Evolutionary conservation across 306 rosid species (phyloP).

Genomic region (Trifolium subterraneum): DNA sequence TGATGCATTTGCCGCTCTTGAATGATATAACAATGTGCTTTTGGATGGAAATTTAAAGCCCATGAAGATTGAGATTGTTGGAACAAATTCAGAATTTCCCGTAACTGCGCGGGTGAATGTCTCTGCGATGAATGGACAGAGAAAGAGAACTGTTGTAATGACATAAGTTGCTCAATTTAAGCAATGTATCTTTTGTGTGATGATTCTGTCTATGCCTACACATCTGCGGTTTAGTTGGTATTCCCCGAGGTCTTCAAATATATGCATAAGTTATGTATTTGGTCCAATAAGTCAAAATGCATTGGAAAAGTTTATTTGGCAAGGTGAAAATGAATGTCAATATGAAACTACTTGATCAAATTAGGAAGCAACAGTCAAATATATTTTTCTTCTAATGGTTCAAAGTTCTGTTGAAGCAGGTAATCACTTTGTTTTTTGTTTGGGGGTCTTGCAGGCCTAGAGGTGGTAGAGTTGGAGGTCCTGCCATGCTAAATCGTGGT

Average conservation of each 20-base stretch:
- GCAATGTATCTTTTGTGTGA: not conserved
- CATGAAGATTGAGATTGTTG: conserved; percentile 92
- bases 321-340: not conserved
- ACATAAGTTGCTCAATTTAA: conserved; percentile 57
- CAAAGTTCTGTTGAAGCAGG: not conserved
- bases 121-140: conserved; percentile 77
- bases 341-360: not conserved
- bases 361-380: not conserved
- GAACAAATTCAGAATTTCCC: conserved; percentile 68
- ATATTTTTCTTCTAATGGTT: not conserved
- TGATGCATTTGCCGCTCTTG: conserved; percentile 95
- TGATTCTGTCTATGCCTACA: not conserved
- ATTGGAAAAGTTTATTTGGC: not conserved
- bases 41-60: conserved; percentile 97
- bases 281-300: not conserved
- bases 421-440: conserved; percentile 1
- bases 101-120: conserved; percentile 87
- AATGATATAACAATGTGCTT: conserved; percentile 83
- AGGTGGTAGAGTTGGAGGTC: conserved; percentile 56
- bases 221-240: not conserved
- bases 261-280: not conserved
- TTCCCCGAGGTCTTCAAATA: not conserved
- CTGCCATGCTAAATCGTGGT: conserved; percentile 55
- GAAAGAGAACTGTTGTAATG: conserved; percentile 82
- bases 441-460: conserved; percentile 60